These are phyloP conservation scores for Aspergillus floridensis DNA, from an alignment of 2,329 filamentous ascomycete genomes.

Conservation along the genomic window DNA sequence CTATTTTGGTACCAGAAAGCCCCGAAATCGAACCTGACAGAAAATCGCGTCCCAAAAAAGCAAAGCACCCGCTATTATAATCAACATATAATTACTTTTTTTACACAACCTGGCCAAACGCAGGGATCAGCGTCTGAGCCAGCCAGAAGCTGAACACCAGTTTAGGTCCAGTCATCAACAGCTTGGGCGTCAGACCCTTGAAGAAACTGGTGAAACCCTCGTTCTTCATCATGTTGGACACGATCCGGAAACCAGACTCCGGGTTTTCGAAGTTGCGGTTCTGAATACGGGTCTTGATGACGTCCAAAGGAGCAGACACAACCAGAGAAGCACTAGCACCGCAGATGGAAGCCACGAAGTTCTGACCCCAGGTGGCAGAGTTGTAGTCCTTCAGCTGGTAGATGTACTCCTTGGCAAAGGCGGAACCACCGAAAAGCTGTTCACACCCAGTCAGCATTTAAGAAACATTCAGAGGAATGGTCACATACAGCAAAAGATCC, in stretches of 20 bases:
- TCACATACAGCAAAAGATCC: slow-evolving; percentile 89
- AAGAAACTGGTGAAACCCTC: slow-evolving; percentile 89
- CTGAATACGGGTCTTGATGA: slow-evolving; percentile 98
- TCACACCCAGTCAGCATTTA: slow-evolving; percentile 8
- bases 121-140: slow-evolving; percentile 94
- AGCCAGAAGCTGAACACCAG: slow-evolving; percentile 99
- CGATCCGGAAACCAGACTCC: slow-evolving; percentile 86
- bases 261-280: slow-evolving; percentile 99
- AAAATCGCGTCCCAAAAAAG: neutral
- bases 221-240: slow-evolving; percentile 88
- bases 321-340: slow-evolving; percentile 93
- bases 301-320: slow-evolving; percentile 92
- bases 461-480: slow-evolving; percentile 15
- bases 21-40: slow-evolving; percentile 10
- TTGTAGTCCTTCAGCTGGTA: slow-evolving; percentile 93
- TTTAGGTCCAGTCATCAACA: slow-evolving; percentile 98
- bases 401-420: slow-evolving; percentile 95
- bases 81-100: slow-evolving; percentile 16
- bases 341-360: slow-evolving; percentile 94
- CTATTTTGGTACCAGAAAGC: slow-evolving; percentile 18
- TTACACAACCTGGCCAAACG: slow-evolving; percentile 71
- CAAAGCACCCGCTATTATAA: slow-evolving; percentile 16
- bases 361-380: slow-evolving; percentile 87
- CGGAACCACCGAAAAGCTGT: slow-evolving; percentile 92
- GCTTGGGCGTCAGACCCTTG: slow-evolving; percentile 95